A percentile compares a stretch with the other conserved stretches of the same genome.
Evolutionary conservation across 2,329 filamentous ascomycete species (phyloP).

Genomic region (Aspergillus sp.): DNA sequence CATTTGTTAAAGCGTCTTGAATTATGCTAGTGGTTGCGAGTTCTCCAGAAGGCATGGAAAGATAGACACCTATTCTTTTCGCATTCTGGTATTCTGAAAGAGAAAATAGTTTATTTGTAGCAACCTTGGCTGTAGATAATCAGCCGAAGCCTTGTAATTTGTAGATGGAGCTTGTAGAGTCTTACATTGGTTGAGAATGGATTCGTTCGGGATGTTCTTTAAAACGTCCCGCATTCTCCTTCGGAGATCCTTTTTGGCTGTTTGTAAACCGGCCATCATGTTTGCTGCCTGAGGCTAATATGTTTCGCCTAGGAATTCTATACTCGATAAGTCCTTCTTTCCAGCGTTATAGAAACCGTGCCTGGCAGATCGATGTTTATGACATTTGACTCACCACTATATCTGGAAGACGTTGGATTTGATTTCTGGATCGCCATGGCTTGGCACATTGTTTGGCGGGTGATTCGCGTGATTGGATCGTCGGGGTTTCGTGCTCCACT

Average conservation of each 20-base stretch:
- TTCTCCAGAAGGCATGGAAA: slow-evolving; percentile 88
- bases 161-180: too few relatives aligned
- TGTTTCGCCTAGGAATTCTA: not conserved
- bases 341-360: too few relatives aligned
- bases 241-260: slow-evolving; percentile 73
- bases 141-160: slow-evolving; percentile 11
- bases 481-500: slow-evolving; percentile 1
- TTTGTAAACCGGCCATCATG: slow-evolving; percentile 54
- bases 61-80: slow-evolving; percentile 73
- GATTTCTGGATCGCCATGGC: slow-evolving; percentile 1
- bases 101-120: slow-evolving; percentile 60
- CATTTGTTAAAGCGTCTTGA: slow-evolving; percentile 66
- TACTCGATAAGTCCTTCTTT: too few relatives aligned
- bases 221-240: slow-evolving; percentile 65
- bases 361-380: too few relatives aligned
- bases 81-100: slow-evolving; percentile 73
- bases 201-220: slow-evolving; percentile 56
- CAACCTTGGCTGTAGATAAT: slow-evolving; percentile 53
- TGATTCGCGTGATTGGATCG: slow-evolving; percentile 2
- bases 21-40: slow-evolving; percentile 81
- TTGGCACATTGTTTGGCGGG: slow-evolving; percentile 1
- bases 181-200: slow-evolving; percentile 16
- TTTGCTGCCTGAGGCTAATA: not conserved
- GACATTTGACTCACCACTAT: too few relatives aligned
- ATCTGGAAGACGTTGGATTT: too few relatives aligned